Evolutionary conservation across 495 filamentous ascomycete genomes (phyloP).

Genomic region (Neurospora sp.): DNA sequence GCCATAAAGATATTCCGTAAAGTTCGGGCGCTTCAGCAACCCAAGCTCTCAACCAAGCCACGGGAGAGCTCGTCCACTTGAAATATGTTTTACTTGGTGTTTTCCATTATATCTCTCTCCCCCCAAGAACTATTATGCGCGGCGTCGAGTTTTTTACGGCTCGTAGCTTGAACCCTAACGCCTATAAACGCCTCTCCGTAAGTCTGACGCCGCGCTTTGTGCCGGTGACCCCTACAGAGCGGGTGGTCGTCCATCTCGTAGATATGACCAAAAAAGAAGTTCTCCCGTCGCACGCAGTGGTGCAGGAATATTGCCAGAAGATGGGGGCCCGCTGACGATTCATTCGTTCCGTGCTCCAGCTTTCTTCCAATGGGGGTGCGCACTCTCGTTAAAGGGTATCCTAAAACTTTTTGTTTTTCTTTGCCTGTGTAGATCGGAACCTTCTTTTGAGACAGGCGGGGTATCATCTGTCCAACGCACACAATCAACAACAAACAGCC

Average conservation of each 20-base stretch:
- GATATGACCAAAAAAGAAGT: neutral
- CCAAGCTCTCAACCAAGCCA: neutral
- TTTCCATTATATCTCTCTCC: neutral
- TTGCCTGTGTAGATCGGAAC: neutral
- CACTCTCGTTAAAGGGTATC: neutral
- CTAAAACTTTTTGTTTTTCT: neutral
- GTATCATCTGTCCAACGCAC: neutral
- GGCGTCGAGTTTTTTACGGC: neutral
- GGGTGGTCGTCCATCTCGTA: neutral
- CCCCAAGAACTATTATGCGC: neutral
- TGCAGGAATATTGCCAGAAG: neutral
- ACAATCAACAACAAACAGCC: slow-evolving; percentile 1
- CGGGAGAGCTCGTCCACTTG: neutral
- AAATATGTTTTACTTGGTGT: neutral
- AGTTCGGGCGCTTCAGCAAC: neutral
- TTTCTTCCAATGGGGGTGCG: neutral
- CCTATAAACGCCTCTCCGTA: neutral
- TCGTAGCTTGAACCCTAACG: neutral
- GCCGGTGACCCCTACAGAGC: neutral
- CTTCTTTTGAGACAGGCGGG: neutral
- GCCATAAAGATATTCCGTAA: neutral
- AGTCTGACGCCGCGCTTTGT: neutral
- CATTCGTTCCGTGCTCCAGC: neutral
- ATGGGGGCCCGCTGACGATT: neutral
- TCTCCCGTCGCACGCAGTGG: neutral